Conservation (phyloP, 2,329 filamentous ascomycete genomes). For the Tolypocladium tropicale region DNA sequence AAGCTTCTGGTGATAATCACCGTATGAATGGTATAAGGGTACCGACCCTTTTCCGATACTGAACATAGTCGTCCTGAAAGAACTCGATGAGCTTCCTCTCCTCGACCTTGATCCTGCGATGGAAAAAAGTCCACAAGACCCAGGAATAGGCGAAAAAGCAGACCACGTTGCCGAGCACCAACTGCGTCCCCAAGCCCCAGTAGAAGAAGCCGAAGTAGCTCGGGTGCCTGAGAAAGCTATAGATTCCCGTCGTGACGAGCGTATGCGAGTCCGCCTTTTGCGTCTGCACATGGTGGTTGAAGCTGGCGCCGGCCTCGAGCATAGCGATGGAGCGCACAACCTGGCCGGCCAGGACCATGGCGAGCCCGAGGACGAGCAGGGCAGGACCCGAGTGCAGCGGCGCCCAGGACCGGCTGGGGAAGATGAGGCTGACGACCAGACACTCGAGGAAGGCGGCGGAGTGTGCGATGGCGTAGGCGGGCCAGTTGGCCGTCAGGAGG, state of each 20-base stretch:
- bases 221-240: slow-evolving; percentile 68
- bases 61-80: slow-evolving; percentile 72
- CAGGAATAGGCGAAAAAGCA: slow-evolving; percentile 65
- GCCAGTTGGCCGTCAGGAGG: slow-evolving; percentile 76
- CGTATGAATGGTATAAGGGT: slow-evolving; percentile 67
- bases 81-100: slow-evolving; percentile 69
- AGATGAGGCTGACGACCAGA: slow-evolving; percentile 46
- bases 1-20: slow-evolving; percentile 5
- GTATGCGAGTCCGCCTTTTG: slow-evolving; percentile 57
- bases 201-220: slow-evolving; percentile 98
- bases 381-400: slow-evolving; percentile 31
- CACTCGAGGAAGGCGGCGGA: slow-evolving; percentile 64
- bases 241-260: slow-evolving; percentile 78
- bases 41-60: slow-evolving; percentile 60
- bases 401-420: slow-evolving; percentile 37
- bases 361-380: slow-evolving; percentile 46
- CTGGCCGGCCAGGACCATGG: slow-evolving; percentile 62
- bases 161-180: slow-evolving; percentile 75
- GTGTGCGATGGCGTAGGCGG: slow-evolving; percentile 76
- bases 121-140: slow-evolving; percentile 83
- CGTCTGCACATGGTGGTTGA: slow-evolving; percentile 80
- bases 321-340: slow-evolving; percentile 71
- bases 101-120: slow-evolving; percentile 61
- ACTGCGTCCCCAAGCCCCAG: slow-evolving; percentile 92
- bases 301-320: slow-evolving; percentile 78